These are phyloP conservation scores for Fusarium compactum DNA, from an alignment of 2,329 filamentous ascomycete species.

Conservation along the genomic window DNA sequence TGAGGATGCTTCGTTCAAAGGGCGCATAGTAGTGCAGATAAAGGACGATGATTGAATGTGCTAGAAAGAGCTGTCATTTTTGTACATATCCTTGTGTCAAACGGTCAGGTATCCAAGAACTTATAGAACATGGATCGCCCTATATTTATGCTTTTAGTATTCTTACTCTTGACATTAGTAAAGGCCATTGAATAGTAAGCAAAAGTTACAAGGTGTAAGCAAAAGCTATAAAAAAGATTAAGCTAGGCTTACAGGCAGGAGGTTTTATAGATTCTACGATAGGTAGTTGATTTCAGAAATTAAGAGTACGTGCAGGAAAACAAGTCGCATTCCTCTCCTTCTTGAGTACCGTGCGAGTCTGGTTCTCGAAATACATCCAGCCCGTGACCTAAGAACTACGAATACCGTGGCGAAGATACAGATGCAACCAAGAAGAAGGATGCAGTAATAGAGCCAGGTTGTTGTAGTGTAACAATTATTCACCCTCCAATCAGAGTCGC, in stretches of 20 bases:
- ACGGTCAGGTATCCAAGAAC: background rate
- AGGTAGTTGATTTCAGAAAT: background rate
- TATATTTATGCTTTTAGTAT: background rate
- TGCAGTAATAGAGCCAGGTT: background rate
- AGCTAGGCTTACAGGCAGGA: background rate
- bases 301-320: background rate
- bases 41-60: background rate
- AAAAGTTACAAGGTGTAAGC: background rate
- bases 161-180: background rate
- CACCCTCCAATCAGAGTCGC: too few species aligned
- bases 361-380: background rate
- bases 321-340: background rate
- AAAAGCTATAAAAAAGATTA: background rate
- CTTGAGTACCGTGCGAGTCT: background rate
- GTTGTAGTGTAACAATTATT: too few species aligned
- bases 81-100: too few species aligned
- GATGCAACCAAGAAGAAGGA: background rate
- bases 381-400: background rate
- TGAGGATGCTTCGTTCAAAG: conserved; percentile 13
- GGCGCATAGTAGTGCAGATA: conserved; percentile 11
- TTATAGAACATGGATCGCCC: background rate
- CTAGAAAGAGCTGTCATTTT: too few species aligned
- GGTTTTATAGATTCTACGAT: background rate
- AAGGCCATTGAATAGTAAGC: background rate
- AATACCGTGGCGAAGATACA: background rate